Percentiles rank a stretch among this genome's conserved stretches.
Evolutionary conservation across 768 basidiomycete genomes (phyloP).

Genomic region (Boletus rufocinnamomeus): DNA sequence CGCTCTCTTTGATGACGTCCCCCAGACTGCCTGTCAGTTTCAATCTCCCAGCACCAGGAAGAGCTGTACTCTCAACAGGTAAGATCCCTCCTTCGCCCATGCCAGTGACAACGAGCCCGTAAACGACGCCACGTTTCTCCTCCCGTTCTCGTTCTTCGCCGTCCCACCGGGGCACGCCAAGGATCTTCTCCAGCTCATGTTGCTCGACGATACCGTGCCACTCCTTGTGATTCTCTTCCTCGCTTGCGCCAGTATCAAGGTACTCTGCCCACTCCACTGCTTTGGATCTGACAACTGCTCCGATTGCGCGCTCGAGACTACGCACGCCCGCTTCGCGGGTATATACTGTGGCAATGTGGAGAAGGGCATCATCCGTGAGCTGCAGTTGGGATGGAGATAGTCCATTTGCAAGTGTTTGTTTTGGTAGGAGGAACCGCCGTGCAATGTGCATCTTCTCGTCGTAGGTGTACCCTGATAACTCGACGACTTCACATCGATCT

Average conservation of each 20-base stretch:
- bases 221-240: slow-evolving; percentile 30
- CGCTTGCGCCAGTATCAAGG: slow-evolving; percentile 33
- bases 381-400: slow-evolving; percentile 59
- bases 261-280: slow-evolving; percentile 89
- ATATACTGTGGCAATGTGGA: slow-evolving; percentile 74
- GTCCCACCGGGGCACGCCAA: slow-evolving; percentile 81
- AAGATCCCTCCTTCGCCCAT: slow-evolving; percentile 84
- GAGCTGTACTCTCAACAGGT: slow-evolving; percentile 78
- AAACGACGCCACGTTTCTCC: slow-evolving; percentile 74
- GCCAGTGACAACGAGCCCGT: slow-evolving; percentile 86
- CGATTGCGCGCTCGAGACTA: slow-evolving; percentile 82
- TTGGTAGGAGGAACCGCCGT: slow-evolving; percentile 82
- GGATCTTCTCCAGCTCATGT: slow-evolving; percentile 77
- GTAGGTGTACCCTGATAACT: slow-evolving; percentile 82
- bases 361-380: slow-evolving; percentile 68
- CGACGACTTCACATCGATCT: slow-evolving; percentile 88
- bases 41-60: slow-evolving; percentile 74
- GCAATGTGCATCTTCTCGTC: slow-evolving; percentile 93
- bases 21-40: slow-evolving; percentile 85
- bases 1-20: slow-evolving; percentile 92
- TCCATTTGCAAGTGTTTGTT: slow-evolving; percentile 81
- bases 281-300: slow-evolving; percentile 85
- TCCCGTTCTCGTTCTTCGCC: slow-evolving; percentile 78
- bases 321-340: slow-evolving; percentile 95
- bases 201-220: slow-evolving; percentile 66